Conservation (phyloP, 2,329 filamentous ascomycete genomes). For the Monilinia fructicola region DNA sequence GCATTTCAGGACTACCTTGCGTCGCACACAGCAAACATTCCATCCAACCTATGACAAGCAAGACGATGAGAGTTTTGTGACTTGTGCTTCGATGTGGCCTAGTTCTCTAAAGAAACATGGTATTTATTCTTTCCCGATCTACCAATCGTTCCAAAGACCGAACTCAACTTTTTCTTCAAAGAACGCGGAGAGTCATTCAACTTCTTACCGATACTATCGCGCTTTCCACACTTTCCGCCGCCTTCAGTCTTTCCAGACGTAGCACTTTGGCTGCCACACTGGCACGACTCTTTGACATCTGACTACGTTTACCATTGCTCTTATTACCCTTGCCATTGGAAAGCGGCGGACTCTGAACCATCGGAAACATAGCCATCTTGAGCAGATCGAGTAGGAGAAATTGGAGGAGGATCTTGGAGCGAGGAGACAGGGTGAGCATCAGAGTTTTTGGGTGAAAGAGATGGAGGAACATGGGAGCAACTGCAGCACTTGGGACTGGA, state of each 20-base stretch:
- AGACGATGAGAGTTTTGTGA: not conserved
- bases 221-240: not conserved
- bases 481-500: not conserved
- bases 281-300: not conserved
- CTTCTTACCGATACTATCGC: slow-evolving; percentile 9
- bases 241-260: not conserved
- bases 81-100: too few species aligned
- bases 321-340: not conserved
- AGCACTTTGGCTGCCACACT: not conserved
- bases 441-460: not conserved
- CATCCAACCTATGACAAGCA: not conserved
- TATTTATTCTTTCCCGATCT: slow-evolving; percentile 9
- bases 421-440: not conserved
- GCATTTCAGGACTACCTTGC: not conserved
- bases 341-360: not conserved
- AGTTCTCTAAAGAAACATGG: not conserved
- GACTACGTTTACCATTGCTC: not conserved
- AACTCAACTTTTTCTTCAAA: slow-evolving; percentile 14
- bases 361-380: not conserved
- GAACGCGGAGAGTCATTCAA: slow-evolving; percentile 6
- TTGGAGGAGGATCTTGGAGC: slow-evolving; percentile 5
- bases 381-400: slow-evolving; percentile 1
- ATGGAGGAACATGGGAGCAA: not conserved
- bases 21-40: not conserved
- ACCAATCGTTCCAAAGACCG: slow-evolving; percentile 20